A percentile compares a stretch with the other conserved stretches of the same genome.
Evolutionary conservation across 2,329 filamentous ascomycete species (phyloP).

Genomic region (Botryotinia convoluta): DNA sequence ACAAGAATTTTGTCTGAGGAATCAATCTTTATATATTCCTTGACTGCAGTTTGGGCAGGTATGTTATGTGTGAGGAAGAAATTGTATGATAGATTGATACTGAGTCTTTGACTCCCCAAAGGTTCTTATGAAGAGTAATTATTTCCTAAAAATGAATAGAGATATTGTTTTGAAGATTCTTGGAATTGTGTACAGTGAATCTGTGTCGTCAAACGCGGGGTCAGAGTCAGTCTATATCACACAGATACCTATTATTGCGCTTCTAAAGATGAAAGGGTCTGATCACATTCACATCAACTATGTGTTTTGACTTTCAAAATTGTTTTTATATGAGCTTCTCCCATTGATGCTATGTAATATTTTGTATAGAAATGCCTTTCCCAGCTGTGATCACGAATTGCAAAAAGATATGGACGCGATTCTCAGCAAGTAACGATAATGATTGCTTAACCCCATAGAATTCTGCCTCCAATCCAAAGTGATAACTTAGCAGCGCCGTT

Average conservation of each 20-base stretch:
- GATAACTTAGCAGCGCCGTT: accelerated
- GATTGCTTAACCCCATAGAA: background rate
- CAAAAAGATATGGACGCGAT: background rate
- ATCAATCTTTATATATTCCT: background rate
- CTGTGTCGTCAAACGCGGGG: background rate
- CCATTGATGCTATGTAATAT: too few relatives aligned
- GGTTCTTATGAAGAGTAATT: background rate
- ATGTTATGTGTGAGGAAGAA: background rate
- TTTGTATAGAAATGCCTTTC: background rate
- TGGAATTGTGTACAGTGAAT: background rate
- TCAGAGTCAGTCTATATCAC: background rate
- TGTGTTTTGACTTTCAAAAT: too few relatives aligned
- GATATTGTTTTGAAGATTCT: background rate
- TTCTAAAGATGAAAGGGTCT: accelerated
- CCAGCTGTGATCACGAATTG: too few relatives aligned
- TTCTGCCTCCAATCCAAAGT: accelerated
- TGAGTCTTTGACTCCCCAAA: background rate
- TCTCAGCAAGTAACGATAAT: background rate
- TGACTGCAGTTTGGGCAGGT: background rate
- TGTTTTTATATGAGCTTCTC: background rate
- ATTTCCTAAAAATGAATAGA: background rate
- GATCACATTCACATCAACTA: background rate
- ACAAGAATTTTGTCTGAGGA: accelerated
- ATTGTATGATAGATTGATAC: background rate
- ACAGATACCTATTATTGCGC: background rate